A percentile compares a stretch with the other conserved stretches of the same genome.
phyloP scores from a whole-genome alignment of 106 monocot genomes.

The Allium fistulosum region DNA sequence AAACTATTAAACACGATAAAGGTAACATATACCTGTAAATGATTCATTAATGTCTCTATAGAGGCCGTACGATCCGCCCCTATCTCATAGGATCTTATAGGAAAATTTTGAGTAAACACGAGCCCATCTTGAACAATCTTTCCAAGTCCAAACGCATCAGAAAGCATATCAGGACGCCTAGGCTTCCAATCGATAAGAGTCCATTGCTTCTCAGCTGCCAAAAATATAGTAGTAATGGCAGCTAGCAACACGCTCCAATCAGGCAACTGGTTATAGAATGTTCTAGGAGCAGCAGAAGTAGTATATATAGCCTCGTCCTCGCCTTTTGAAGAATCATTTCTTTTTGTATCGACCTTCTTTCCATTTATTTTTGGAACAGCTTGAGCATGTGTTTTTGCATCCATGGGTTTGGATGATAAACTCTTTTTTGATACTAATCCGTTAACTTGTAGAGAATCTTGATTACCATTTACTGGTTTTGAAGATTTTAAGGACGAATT shows the following conservation, averaged over 20 bases:
- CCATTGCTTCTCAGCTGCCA: conserved; percentile 89
- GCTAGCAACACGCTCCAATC: conserved; percentile 90
- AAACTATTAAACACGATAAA: no score
- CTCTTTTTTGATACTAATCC: conserved; percentile 35
- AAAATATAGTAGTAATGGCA: conserved; percentile 76
- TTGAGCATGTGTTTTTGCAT: conserved; percentile 47
- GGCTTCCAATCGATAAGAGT: conserved; percentile 83
- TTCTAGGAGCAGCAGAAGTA: conserved; percentile 26
- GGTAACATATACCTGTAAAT: conserved; percentile 62
- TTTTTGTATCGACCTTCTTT: conserved; percentile 31
- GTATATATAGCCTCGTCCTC: conserved; percentile 26
- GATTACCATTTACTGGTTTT: conserved; percentile 13
- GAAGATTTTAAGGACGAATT: conserved; percentile 10
- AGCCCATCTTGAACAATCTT: conserved; percentile 64
- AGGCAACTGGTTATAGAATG: conserved; percentile 86
- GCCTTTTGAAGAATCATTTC: conserved; percentile 18
- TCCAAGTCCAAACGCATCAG: conserved; percentile 59
- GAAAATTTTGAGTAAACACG: conserved; percentile 76
- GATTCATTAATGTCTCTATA: conserved; percentile 96
- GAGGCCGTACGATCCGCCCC: conserved; percentile 84
- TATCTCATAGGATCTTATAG: conserved; percentile 88
- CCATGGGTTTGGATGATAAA: conserved; percentile 26
- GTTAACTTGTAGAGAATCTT: conserved; percentile 22
- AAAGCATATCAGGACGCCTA: conserved; percentile 77
- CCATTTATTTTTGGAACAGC: conserved; percentile 60